Conservation (phyloP, 2,329 filamentous ascomycete genomes). For the Aspergillus fructus region DNA sequence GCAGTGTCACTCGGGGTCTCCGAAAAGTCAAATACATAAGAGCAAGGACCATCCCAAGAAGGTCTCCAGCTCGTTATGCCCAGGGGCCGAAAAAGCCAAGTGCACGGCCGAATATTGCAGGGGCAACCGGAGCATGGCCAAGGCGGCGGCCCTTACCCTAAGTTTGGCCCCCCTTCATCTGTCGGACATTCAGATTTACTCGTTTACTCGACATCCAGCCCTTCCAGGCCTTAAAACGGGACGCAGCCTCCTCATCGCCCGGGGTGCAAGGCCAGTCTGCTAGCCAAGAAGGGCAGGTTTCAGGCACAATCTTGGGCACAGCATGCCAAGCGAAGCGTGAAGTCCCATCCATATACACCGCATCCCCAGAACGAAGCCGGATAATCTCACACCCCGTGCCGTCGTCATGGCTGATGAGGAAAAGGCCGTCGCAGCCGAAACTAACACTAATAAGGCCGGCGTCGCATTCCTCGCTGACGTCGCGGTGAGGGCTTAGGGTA, state of each 20-base stretch:
- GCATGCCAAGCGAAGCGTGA: conserved; percentile 93
- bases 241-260: conserved; percentile 39
- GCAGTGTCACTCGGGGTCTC: not conserved
- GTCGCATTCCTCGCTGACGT: conserved; percentile 83
- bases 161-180: conserved; percentile 57
- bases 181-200: conserved; percentile 88
- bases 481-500: conserved; percentile 87
- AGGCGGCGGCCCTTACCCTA: not conserved
- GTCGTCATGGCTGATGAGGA: conserved; percentile 72
- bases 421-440: conserved; percentile 85
- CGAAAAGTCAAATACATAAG: not conserved
- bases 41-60: not conserved
- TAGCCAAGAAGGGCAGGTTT: conserved; percentile 75
- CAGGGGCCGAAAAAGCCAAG: not conserved
- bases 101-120: not conserved
- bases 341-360: conserved; percentile 80
- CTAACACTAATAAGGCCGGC: conserved; percentile 80
- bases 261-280: conserved; percentile 66
- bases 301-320: conserved; percentile 79
- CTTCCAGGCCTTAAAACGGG: conserved; percentile 65
- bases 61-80: not conserved
- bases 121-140: not conserved
- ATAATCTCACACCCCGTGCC: conserved; percentile 48
- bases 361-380: conserved; percentile 78
- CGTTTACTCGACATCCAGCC: conserved; percentile 88